Evolutionary conservation across 1,284 basidiomycete genomes (phyloP).

Genomic region (Porodaedalea pini): DNA sequence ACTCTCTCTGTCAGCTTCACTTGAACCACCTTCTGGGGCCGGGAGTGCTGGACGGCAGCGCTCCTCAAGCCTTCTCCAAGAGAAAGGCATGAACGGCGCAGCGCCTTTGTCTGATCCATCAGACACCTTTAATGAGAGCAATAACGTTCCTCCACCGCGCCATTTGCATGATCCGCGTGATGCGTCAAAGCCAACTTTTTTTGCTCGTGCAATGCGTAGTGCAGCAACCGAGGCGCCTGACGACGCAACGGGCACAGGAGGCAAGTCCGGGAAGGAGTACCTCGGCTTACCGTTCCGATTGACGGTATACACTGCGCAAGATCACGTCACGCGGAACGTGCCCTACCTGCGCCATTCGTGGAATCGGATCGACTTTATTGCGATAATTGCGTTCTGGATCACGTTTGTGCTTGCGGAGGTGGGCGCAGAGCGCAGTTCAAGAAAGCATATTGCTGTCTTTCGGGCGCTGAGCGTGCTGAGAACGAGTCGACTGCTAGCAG

Average conservation of each 20-base stretch:
- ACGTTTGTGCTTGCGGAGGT: conserved; percentile 66
- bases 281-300: conserved; percentile 66
- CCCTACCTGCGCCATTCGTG: conserved; percentile 93
- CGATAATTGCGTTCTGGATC: conserved; percentile 78
- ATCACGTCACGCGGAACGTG: conserved; percentile 57
- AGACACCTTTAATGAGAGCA: not conserved
- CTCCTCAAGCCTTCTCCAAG: conserved; percentile 1
- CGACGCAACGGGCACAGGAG: not conserved
- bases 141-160: conserved; percentile 10
- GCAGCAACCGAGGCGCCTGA: conserved; percentile 1
- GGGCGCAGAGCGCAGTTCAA: conserved; percentile 60
- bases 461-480: conserved; percentile 87
- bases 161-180: conserved; percentile 27
- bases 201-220: conserved; percentile 31
- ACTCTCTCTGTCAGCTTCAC: not conserved
- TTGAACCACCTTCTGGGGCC: not conserved
- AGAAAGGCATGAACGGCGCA: not conserved
- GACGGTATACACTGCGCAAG: conserved; percentile 50
- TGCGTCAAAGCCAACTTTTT: conserved; percentile 41
- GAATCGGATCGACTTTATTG: conserved; percentile 88
- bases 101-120: not conserved
- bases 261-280: conserved; percentile 29
- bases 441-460: conserved; percentile 81
- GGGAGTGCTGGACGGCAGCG: not conserved
- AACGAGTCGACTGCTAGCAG: conserved; percentile 78